phyloP scores from a whole-genome alignment of 495 filamentous ascomycete species.

The Hapsidospora chrysogenum region DNA sequence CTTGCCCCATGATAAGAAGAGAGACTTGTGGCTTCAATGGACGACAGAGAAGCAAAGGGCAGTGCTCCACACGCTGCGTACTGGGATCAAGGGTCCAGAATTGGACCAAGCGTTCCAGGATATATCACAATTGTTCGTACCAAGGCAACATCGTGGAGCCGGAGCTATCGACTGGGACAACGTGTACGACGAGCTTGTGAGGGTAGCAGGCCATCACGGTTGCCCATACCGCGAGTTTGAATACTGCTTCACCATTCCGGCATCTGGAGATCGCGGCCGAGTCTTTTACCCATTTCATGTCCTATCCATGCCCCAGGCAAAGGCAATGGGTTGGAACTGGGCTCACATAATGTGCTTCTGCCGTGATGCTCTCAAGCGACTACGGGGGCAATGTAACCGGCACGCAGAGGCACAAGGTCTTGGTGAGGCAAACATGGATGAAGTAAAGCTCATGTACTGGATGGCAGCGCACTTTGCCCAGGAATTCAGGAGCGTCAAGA shows the following conservation, averaged over 20 bases:
- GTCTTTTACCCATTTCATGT: slow-evolving; percentile 2
- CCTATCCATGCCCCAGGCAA: not conserved
- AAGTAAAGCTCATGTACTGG: not conserved
- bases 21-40: not conserved
- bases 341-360: not conserved
- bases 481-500: not conserved
- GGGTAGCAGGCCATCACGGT: not conserved
- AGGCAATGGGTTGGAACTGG: not conserved
- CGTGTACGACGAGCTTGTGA: not conserved
- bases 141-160: not conserved
- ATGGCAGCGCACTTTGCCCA: not conserved
- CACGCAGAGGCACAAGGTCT: not conserved
- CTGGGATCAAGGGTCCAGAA: not conserved
- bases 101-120: not conserved
- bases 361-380: not conserved
- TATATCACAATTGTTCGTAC: not conserved
- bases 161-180: not conserved
- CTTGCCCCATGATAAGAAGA: not conserved
- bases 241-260: not conserved
- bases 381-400: not conserved
- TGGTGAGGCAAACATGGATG: not conserved
- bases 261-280: not conserved
- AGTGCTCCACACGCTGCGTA: not conserved
- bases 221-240: not conserved
- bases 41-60: not conserved